These are phyloP conservation scores for Citrus trifoliata DNA, from an alignment of 345 rosid genomes.

Conservation along the genomic window DNA sequence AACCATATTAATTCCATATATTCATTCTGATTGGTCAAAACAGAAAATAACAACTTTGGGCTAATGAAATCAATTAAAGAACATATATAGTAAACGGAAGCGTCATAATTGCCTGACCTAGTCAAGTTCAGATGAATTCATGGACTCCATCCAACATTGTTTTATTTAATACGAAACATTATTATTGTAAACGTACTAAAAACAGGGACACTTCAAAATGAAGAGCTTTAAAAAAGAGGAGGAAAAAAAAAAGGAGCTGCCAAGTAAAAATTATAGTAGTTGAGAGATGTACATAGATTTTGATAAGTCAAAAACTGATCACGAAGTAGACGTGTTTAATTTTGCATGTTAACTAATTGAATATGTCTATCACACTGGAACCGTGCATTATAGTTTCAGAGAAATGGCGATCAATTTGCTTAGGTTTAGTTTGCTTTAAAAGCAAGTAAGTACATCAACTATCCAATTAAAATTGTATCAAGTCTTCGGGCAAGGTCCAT, in stretches of 20 bases:
- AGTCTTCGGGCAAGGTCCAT: background rate
- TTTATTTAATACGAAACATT: too few relatives aligned
- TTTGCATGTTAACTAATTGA: conserved; percentile 4
- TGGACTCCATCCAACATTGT: too few relatives aligned
- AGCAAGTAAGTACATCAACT: background rate
- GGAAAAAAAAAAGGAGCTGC: too few relatives aligned
- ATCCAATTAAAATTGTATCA: background rate
- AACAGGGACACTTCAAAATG: too few relatives aligned
- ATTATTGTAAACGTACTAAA: too few relatives aligned
- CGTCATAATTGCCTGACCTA: too few relatives aligned
- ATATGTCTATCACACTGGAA: background rate
- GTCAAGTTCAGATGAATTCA: too few relatives aligned
- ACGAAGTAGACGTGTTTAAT: background rate
- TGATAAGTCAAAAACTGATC: background rate
- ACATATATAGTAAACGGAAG: background rate
- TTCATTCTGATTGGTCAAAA: background rate
- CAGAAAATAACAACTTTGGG: background rate
- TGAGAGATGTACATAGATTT: background rate
- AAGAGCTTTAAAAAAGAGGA: too few relatives aligned
- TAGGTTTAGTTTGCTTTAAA: background rate
- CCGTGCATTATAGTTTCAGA: background rate
- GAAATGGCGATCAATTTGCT: background rate
- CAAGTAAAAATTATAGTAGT: too few relatives aligned
- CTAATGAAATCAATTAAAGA: background rate
- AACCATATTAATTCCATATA: background rate